Evolutionary conservation across 495 filamentous ascomycete genomes (phyloP).

Genomic region (Aspergillus coremiiformis): DNA sequence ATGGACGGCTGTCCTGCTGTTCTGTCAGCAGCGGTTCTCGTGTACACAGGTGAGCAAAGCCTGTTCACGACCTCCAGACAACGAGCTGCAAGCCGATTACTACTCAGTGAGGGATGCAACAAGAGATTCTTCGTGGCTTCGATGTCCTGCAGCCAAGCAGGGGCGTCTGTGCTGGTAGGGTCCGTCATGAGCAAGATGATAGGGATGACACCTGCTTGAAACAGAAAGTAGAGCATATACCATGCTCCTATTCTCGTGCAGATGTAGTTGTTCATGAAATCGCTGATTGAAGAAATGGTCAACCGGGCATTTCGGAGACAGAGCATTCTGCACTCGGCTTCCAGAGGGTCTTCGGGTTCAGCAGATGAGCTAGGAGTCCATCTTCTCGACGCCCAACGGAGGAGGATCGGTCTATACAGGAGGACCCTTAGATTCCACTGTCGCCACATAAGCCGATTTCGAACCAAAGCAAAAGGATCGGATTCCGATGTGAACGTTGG

Average conservation of each 20-base stretch:
- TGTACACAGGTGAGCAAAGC: conserved; percentile 31
- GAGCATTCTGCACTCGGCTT: conserved; percentile 35
- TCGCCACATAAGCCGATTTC: conserved; percentile 41
- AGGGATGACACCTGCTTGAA: conserved; percentile 47
- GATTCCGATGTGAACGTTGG: conserved; percentile 24
- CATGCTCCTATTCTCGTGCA: conserved; percentile 41
- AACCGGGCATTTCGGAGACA: conserved; percentile 38
- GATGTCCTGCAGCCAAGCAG: conserved; percentile 41
- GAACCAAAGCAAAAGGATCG: conserved; percentile 32
- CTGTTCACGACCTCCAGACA: conserved; percentile 40
- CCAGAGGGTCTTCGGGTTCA: conserved; percentile 34
- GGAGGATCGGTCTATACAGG: conserved; percentile 45
- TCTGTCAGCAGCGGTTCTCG: conserved; percentile 4
- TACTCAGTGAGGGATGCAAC: conserved; percentile 34
- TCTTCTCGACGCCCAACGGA: conserved; percentile 40
- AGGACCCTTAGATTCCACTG: conserved; percentile 47
- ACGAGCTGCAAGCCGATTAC: conserved; percentile 37
- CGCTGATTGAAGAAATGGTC: conserved; percentile 39
- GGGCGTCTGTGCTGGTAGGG: conserved; percentile 35
- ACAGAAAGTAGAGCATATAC: conserved; percentile 51
- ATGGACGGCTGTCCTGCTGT: conserved; percentile 16
- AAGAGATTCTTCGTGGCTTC: conserved; percentile 41
- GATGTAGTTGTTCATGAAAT: conserved; percentile 36
- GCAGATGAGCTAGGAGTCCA: conserved; percentile 32
- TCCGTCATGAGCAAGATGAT: conserved; percentile 45